Base-by-base conservation (phyloP, 2,329 filamentous ascomycete genomes). In the Tolypocladium guangdongense region DNA sequence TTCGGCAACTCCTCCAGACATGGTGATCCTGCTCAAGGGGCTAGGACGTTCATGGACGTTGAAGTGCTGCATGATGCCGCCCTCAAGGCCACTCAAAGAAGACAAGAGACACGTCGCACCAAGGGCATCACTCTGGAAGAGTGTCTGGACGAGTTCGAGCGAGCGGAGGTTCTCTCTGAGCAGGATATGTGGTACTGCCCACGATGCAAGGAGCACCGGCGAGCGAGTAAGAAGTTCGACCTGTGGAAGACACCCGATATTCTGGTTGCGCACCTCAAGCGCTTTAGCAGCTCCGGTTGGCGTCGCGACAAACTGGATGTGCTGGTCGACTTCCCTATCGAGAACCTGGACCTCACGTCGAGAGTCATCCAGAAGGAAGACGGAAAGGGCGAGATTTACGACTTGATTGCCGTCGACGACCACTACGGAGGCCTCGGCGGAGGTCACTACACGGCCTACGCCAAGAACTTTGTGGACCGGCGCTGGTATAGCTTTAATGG, bases 181-280 rank as follows among this genome's bases (percentile, higher is more conserved):
- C 88, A 95, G 64, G 95, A 99, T 66, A 92, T 90, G 56, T 99
- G 93, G 93, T 97, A 95, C 67, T 99, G 93, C 65, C 92, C 90
- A 54, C 83, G 90, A 33, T 99, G 93, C 78, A 97, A 97, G 68
- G 89, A 96, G 62, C 87, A 95, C 63, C 84, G 90, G 18, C 85
- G 90, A 56, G 93, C 93, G 22, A 91, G 86, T 71, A 99, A 99
- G 75, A 96, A 93, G 64, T 90, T 99, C 52, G 91, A 97, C 65
- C 81, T 99, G 20, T 99, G 93, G 93, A 96, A 92, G 65, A 86
- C 88, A 2, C 93, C 93, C 0, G 93, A 99, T 67, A 95, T 97
- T 56, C 79, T 99, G 18, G 87, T 97, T 45, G 87, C 96, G 57
- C 93, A 99, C 66, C 78, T 99, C 50, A 99, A 99, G 76, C 84